These are phyloP conservation scores for Hibiscus mutabilis DNA, from an alignment of 345 rosid genomes.

Conservation along the genomic window DNA sequence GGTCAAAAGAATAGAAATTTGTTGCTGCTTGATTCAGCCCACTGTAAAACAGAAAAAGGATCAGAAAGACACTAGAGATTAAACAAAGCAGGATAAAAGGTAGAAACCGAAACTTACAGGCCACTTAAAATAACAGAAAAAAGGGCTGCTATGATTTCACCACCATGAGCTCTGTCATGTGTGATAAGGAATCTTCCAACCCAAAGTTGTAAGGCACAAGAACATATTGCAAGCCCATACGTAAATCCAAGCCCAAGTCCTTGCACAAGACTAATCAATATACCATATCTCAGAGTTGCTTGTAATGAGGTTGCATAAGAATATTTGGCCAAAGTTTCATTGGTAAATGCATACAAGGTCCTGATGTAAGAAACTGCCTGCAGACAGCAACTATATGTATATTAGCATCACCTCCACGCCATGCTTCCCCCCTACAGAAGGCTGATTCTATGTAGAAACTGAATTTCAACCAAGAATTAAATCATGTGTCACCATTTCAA, in stretches of 20 bases:
- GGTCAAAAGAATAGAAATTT: slow-evolving; percentile 96
- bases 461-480: neutral
- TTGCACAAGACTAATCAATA: slow-evolving; percentile 91
- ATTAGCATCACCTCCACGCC: slow-evolving; percentile 3
- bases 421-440: neutral
- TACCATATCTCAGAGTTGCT: slow-evolving; percentile 93
- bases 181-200: slow-evolving; percentile 77
- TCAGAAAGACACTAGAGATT: neutral
- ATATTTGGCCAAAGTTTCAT: slow-evolving; percentile 93
- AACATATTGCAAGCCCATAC: slow-evolving; percentile 94
- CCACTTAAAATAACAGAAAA: slow-evolving; percentile 94
- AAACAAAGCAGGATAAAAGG: slow-evolving; percentile 11
- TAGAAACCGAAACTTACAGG: slow-evolving; percentile 68
- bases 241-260: slow-evolving; percentile 98
- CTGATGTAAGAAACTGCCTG: slow-evolving; percentile 89
- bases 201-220: slow-evolving; percentile 94
- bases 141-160: slow-evolving; percentile 77
- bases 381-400: slow-evolving; percentile 21
- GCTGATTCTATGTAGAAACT: neutral
- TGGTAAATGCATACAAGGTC: slow-evolving; percentile 92
- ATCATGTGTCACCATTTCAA: slow-evolving; percentile 2
- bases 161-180: slow-evolving; percentile 58
- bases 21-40: slow-evolving; percentile 99
- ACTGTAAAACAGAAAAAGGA: slow-evolving; percentile 29
- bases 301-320: slow-evolving; percentile 93